A percentile compares a stretch with the other conserved stretches of the same genome.
These are phyloP conservation scores for Liquidambar formosana DNA, from an alignment of 164 flowering plant species.

Conservation along the genomic window DNA sequence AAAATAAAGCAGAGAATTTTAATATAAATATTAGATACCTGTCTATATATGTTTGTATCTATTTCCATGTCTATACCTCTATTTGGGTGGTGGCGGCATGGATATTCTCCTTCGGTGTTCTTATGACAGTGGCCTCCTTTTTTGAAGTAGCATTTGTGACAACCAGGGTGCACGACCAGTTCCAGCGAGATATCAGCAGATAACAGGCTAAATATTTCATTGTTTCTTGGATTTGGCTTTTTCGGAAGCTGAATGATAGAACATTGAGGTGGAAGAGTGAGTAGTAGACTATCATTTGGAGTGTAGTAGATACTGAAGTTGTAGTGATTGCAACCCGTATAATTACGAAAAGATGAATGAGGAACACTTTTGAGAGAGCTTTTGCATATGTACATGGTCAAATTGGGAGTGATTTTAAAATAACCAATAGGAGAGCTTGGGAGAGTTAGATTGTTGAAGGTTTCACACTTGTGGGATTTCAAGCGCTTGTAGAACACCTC, in stretches of 20 bases:
- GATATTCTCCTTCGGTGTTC: too few species aligned
- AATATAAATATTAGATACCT: background rate
- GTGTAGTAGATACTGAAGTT: background rate
- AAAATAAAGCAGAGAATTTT: background rate
- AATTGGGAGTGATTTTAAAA: background rate
- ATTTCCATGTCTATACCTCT: too few species aligned
- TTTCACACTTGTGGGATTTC: background rate
- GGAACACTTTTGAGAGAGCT: background rate
- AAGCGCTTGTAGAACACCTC: background rate
- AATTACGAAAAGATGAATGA: background rate
- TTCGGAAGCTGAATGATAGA: conserved; percentile 9
- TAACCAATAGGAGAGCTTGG: conserved; percentile 1
- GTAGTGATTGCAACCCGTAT: background rate
- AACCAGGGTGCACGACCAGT: too few species aligned
- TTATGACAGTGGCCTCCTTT: too few species aligned
- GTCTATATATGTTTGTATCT: too few species aligned
- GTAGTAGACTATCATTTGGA: background rate
- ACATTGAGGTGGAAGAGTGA: conserved; percentile 10
- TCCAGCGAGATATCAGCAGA: background rate
- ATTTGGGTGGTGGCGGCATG: too few species aligned
- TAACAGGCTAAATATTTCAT: background rate
- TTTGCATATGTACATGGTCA: conserved; percentile 15
- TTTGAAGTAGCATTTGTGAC: too few species aligned
- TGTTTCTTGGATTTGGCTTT: background rate
- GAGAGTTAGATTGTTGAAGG: conserved; percentile 6